Base-by-base conservation (phyloP, 208 protist genomes). In the Crithidia bombi region DNA sequence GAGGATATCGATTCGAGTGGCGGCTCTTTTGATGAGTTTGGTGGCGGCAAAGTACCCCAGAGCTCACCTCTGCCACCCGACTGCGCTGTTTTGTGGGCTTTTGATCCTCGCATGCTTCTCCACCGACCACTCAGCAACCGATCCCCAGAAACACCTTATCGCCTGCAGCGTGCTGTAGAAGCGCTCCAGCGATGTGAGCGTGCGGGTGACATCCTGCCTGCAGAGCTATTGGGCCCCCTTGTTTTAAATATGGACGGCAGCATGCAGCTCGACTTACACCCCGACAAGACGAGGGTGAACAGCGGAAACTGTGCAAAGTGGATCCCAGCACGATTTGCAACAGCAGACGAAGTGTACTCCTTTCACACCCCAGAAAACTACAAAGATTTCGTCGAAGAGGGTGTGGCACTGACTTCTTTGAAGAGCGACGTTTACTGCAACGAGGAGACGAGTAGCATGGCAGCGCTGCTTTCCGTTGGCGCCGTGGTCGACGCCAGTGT, bases 351-450 rank as follows among this genome's bases (percentile, higher is more conserved):
- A 61, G 70, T 95, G 43, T 63, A 77, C n/a, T 50, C 80, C 3
- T 90, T 86, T 57, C 89, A 95, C 54, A 75, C 84, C 49, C 32
- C 39, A 6, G 36, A 50, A 10, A 52, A 70, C 1, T 95, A 95
- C 55, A 21, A 51, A 14, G 57, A 69, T 5, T 95, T 92, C 69
- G 30, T 95, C 43, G 73, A 83, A 44, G 44, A 56, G 7, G 86
- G 86, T 0, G 78, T 66, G 14, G 62, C 75, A 9, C 70, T 95
- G 0, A 12, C 39, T 5, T 73, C 77, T 47, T 54, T 95, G 26
- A 83, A 78, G 58, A 83, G 73, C 19, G 89, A 95, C 69, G 89
- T 95, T 14, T 95, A 95, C 64, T 95, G 86, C 67, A 91, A 79
- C 59, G 81, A 84, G 23, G 55, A 65, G 9, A 83, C 83, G 12